Evolutionary conservation across 2,329 filamentous ascomycete genomes (phyloP).

Genomic region (Pyricularia grisea): DNA sequence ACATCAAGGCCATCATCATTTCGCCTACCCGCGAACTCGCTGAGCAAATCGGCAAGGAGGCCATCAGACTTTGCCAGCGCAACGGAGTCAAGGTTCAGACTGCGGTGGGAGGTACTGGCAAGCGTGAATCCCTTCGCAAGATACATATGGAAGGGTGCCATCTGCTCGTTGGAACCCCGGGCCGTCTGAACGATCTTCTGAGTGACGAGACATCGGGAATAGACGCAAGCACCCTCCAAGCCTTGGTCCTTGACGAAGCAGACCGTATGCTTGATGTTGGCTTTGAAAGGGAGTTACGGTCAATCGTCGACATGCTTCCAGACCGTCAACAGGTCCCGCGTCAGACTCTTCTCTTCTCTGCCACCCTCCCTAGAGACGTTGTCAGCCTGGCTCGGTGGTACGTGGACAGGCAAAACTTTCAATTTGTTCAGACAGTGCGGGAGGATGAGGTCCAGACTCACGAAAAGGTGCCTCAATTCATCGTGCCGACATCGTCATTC

Average conservation of each 20-base stretch:
- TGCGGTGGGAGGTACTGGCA: slow-evolving; percentile 89
- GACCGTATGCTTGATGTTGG: slow-evolving; percentile 98
- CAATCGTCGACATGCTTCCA: slow-evolving; percentile 56
- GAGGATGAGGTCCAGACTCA: slow-evolving; percentile 80
- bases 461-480: slow-evolving; percentile 70
- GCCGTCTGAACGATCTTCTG: slow-evolving; percentile 75
- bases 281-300: slow-evolving; percentile 55
- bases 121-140: slow-evolving; percentile 53
- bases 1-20: slow-evolving; percentile 62
- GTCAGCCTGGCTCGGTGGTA: slow-evolving; percentile 68
- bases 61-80: slow-evolving; percentile 51
- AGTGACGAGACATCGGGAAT: slow-evolving; percentile 55
- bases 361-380: slow-evolving; percentile 80
- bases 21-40: slow-evolving; percentile 76
- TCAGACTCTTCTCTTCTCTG: slow-evolving; percentile 92
- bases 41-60: slow-evolving; percentile 73
- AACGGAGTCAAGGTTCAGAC: slow-evolving; percentile 61
- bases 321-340: slow-evolving; percentile 52
- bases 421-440: slow-evolving; percentile 82
- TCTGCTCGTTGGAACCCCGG: slow-evolving; percentile 83
- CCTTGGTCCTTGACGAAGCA: slow-evolving; percentile 91
- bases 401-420: slow-evolving; percentile 70
- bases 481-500: slow-evolving; percentile 57
- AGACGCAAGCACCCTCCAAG: slow-evolving; percentile 66
- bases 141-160: slow-evolving; percentile 75